Evolutionary conservation across 139 green algal species (phyloP), one percentile per base, ranked within the genome.

Genomic region (Monoraphidium neglectum): DNA sequence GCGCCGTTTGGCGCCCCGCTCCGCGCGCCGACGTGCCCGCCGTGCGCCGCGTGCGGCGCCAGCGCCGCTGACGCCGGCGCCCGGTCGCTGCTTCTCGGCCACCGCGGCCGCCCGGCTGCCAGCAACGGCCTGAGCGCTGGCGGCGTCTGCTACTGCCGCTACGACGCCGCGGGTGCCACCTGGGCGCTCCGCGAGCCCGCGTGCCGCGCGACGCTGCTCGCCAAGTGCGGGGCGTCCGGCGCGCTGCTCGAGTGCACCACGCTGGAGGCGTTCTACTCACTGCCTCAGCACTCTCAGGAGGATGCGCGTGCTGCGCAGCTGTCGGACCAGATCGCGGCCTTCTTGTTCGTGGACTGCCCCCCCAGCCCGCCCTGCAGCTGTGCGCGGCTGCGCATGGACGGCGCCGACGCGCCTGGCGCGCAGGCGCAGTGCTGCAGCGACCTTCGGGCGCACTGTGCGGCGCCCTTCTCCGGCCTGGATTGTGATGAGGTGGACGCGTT

Each of bases 311-410:
- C n/a, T 2, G 28, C 51, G 3, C 54, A 77, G 26, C 4, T n/a
- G 8, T 28, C 51, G 18, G 53, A 76, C 12, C 26, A 23, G 16
- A 68, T 77, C 26, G 37, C 70, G 8, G 38, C 57, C 13, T 77
- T 69, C 37, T 18, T 77, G 57, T 77, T 56, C 36, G 70, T 69
- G 0, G 70, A 77, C 59, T 68, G 70, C 70, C 70, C 56, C 1
- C 70, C 70, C 15, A 57, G 37, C 13, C 70, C 70, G 3, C 70
- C 70, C 1, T 77, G 70, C 57, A 51, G n/a, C n/a, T 77, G 70
- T 38, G 46, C 38, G 57, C 56, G 56, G 3, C 21, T 56, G 15
- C n/a, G 21, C 12, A 23, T 76, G 12, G 36, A 32, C 32, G 51
- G 18, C 12, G 24, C 66, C 4, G 33, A 36, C n/a, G 30, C 51